phyloP scores from a whole-genome alignment of 805 yeast species.

The Lipomyces lipofer region DNA sequence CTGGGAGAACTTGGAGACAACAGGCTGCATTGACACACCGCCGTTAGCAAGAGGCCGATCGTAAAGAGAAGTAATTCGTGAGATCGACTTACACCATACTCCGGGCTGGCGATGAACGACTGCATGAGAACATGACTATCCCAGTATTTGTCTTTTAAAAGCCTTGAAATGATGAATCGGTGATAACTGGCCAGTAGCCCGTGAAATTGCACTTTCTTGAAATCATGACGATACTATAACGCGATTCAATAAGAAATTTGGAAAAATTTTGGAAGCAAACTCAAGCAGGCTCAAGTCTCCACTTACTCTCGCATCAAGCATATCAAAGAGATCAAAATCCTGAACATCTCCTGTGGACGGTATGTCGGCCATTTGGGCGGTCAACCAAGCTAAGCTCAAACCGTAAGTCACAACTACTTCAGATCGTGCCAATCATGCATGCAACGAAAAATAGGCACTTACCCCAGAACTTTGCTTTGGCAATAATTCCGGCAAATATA shows the following conservation, averaged over 20 bases:
- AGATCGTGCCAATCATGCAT: neutral
- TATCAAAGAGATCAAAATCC: conserved; percentile 9
- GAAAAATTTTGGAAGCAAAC: neutral
- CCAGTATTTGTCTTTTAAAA: conserved; percentile 15
- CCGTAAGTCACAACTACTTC: neutral
- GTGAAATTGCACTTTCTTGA: conserved; percentile 1
- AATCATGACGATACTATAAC: conserved; percentile 15
- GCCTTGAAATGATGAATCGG: conserved; percentile 17
- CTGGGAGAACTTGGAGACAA: conserved; percentile 8
- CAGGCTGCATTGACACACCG: conserved; percentile 3
- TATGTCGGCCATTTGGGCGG: conserved; percentile 6
- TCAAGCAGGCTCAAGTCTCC: too few species aligned
- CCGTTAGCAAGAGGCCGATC: too few species aligned
- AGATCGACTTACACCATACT: conserved; percentile 17
- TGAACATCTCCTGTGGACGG: neutral
- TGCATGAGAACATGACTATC: conserved; percentile 9
- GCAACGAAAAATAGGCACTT: neutral
- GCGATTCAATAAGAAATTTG: neutral
- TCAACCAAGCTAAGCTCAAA: conserved; percentile 17
- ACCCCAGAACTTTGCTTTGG: conserved; percentile 26
- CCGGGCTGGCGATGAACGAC: conserved; percentile 8
- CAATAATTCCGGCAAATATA: conserved; percentile 10
- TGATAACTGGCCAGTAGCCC: conserved; percentile 13
- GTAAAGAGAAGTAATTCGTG: neutral
- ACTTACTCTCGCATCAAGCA: conserved; percentile 10